Evolutionary conservation across 768 basidiomycete genomes (phyloP).

Genomic region (Kwoniella bestiolae): DNA sequence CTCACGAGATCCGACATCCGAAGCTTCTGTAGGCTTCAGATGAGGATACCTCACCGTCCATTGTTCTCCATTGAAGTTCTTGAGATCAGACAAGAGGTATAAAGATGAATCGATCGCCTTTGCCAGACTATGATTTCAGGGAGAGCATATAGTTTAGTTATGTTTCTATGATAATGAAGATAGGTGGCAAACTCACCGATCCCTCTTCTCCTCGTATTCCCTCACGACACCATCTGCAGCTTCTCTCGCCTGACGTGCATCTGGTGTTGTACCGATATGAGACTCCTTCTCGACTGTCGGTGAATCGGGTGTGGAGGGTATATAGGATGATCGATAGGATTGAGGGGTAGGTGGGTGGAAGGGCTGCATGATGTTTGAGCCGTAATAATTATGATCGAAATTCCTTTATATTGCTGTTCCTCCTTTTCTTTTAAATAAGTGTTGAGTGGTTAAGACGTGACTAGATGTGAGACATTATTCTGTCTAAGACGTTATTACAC

Average conservation of each 20-base stretch:
- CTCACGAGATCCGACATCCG: conserved; percentile 20
- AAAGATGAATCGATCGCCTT: conserved; percentile 76
- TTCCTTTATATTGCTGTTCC: neutral
- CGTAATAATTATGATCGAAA: neutral
- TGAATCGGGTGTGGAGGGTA: conserved; percentile 41
- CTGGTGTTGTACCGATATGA: conserved; percentile 40
- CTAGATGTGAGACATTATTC: conserved; percentile 1
- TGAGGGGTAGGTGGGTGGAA: conserved; percentile 38
- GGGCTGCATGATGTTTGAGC: conserved; percentile 42
- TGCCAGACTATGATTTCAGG: conserved; percentile 64
- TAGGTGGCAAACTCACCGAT: conserved; percentile 64
- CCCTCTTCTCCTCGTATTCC: conserved; percentile 62
- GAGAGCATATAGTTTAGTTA: neutral
- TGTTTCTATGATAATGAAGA: neutral
- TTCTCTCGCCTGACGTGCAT: conserved; percentile 36
- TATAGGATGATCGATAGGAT: conserved; percentile 19
- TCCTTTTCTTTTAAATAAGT: neutral
- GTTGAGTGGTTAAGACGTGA: neutral
- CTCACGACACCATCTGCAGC: conserved; percentile 48
- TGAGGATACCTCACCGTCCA: conserved; percentile 91
- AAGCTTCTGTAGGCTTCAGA: conserved; percentile 57
- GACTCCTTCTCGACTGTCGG: conserved; percentile 49
- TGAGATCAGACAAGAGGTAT: conserved; percentile 70
- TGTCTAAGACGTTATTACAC: neutral
- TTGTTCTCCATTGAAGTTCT: conserved; percentile 77